phyloP scores from a whole-genome alignment of 768 basidiomycete species.

The Kwoniella sp. region DNA sequence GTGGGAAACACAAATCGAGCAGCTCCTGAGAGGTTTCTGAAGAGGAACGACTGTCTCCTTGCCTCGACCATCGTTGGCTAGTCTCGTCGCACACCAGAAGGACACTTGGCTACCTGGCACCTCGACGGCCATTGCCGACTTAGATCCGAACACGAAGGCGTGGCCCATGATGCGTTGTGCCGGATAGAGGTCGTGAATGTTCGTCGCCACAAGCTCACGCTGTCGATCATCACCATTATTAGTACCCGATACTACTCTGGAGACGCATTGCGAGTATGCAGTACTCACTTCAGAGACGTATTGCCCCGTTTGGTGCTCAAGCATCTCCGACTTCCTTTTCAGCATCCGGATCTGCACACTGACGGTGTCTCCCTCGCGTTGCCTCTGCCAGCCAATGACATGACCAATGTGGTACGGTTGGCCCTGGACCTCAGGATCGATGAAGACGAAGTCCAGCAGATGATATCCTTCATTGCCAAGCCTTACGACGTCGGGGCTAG shows the following conservation, averaged over 20 bases:
- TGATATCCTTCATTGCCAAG: slow-evolving; percentile 9
- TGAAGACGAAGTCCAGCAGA: slow-evolving; percentile 17
- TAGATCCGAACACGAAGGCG: neutral
- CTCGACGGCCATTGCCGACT: too few species aligned
- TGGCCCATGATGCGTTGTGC: neutral
- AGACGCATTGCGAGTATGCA: neutral
- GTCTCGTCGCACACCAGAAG: slow-evolving; percentile 4
- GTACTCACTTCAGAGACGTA: neutral
- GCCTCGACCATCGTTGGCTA: neutral
- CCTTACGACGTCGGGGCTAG: neutral
- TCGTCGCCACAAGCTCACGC: slow-evolving; percentile 4
- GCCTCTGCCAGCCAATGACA: slow-evolving; percentile 3
- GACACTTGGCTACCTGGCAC: neutral
- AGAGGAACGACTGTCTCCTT: neutral
- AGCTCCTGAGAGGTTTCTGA: neutral
- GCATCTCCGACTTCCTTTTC: neutral
- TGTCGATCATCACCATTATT: too few species aligned
- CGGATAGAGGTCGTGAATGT: neutral
- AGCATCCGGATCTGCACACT: neutral
- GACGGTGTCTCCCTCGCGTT: neutral
- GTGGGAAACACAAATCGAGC: neutral
- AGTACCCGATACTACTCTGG: too few species aligned
- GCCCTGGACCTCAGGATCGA: slow-evolving; percentile 18
- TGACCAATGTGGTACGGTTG: slow-evolving; percentile 22
- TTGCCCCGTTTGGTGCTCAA: neutral